Base-by-base conservation (phyloP, 106 monocot species). In the Allium cepa region DNA sequence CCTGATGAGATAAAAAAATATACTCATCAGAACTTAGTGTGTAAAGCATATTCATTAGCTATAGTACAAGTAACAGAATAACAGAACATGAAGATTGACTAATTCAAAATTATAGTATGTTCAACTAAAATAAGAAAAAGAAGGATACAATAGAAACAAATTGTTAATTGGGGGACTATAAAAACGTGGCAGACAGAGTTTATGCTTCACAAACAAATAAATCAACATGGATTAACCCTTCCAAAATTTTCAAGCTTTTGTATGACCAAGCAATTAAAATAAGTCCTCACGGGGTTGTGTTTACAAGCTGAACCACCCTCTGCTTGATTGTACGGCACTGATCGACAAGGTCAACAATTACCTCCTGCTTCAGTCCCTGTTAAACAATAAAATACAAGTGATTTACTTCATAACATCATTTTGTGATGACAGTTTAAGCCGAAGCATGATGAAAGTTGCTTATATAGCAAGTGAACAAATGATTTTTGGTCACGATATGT, bases 281-380 rank as follows among this genome's bases (percentile, higher is more conserved):
- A 67, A 28, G 53, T 27, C 67, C 9, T 69, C 56, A 69, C 96
- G 84, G 79, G 47, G 92, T 97, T 10, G 86, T 82, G 76, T 84
- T 89, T 7, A 97, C 86, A 62, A 97, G 96, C 17, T 92, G 88
- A 11, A 97, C 84, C 59, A 92, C 84, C 69, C 92, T 83, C 61
- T 89, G 86, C 80, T 89, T 92, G 75, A 92, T 80, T 50, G 82
- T 67, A 57, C 86, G 92, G 66, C 96, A 97, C 59, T 97, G 92
- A 28, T 81, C 81, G 26, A 92, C 96, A 77, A 97, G 86, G 60
- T 97, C 96, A 77, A 89, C 79, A 68, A 97, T 84, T 4, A 97
- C 92, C 60, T 97, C 92, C 73, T 97, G 96, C 62, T 76, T 88
- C 7, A 82, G 66, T 46, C 84, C 88, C 96, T 97, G 79, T 61